Evolutionary conservation across 345 rosid genomes (phyloP), one percentile per base, ranked within the genome.

Genomic region (Acer campestre): DNA sequence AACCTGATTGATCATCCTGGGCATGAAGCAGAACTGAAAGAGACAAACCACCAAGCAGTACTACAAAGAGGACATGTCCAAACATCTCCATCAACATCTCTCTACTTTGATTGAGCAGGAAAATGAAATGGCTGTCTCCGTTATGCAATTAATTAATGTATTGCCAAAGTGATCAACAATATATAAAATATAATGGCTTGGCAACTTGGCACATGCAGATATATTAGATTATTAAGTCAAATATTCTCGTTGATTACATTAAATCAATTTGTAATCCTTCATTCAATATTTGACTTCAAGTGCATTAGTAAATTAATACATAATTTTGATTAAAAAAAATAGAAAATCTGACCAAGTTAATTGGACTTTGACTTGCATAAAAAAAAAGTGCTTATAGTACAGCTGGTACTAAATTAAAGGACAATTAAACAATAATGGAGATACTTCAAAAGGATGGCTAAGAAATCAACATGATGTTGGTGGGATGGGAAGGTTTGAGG

Each of bases 181-280:
- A 7, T 8, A 20, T 59, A 22, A 46, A 9, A 46, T 4, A 46
- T 22, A 59, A 58, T 6, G 6, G 7, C 20, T 22, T n/a, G 27
- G 25, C 63, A 59, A 59, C 25, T 59, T 59, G 63, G 13, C 13
- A 20, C 63, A n/a, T 59, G 25, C 22, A n/a, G 27, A n/a, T 59
- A 59, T 59, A 59, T 59, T n/a, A n/a, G 63, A 59, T 59, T 59
- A 10, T 59, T 7, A 59, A 59, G 63, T 20, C 63, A 59, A 59
- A 59, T 59, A 7, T 59, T 59, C 62, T 59, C 10, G 25, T 59
- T 35, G 38, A 35, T 35, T 20, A n/a, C 13, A 59, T 18, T 20
- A n/a, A 59, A 59, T 22, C 20, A 59, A 59, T 58, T 1, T 20
- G 62, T 20, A 20, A 14, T 58, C 10, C 20, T 22, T 18, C 63